phyloP scores from a whole-genome alignment of 495 filamentous ascomycete species.

The Hyaloscypha bicolor region DNA sequence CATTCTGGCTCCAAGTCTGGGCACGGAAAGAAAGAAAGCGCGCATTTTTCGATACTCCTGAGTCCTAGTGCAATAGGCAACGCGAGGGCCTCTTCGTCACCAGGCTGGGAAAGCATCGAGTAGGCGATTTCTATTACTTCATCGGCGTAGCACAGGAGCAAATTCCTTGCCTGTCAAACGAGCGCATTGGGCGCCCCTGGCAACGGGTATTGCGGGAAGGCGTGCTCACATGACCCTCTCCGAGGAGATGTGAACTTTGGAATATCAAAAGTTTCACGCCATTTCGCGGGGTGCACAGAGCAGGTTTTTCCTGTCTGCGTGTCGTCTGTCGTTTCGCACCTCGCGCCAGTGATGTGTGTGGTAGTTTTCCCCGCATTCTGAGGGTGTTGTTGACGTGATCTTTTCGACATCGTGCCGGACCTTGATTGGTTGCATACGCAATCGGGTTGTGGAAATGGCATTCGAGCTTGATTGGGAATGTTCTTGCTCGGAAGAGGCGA shows the following conservation, averaged over 20 bases:
- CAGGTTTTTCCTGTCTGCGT: background rate
- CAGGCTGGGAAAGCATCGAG: conserved; percentile 10
- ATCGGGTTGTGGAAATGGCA: background rate
- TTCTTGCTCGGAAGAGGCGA: background rate
- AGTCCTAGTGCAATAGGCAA: background rate
- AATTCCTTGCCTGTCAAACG: background rate
- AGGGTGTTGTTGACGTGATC: background rate
- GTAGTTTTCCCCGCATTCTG: conserved; percentile 12
- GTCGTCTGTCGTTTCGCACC: background rate
- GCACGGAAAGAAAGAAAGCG: conserved; percentile 2
- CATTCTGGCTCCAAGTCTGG: background rate
- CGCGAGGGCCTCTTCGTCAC: background rate
- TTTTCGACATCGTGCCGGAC: background rate
- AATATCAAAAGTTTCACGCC: conserved; percentile 3
- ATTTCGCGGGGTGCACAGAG: conserved; percentile 15
- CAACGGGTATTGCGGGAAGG: background rate
- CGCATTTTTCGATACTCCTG: background rate
- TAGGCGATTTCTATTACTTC: conserved; percentile 17
- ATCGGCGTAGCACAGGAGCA: conserved; percentile 11
- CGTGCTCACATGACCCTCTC: conserved; percentile 22
- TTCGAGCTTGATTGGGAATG: background rate
- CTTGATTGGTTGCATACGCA: background rate
- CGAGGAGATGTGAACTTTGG: conserved; percentile 22
- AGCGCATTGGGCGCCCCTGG: background rate
- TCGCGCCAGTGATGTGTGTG: conserved; percentile 1